Base-by-base conservation (phyloP, 2,329 filamentous ascomycete species). In the Colletotrichum phormii region DNA sequence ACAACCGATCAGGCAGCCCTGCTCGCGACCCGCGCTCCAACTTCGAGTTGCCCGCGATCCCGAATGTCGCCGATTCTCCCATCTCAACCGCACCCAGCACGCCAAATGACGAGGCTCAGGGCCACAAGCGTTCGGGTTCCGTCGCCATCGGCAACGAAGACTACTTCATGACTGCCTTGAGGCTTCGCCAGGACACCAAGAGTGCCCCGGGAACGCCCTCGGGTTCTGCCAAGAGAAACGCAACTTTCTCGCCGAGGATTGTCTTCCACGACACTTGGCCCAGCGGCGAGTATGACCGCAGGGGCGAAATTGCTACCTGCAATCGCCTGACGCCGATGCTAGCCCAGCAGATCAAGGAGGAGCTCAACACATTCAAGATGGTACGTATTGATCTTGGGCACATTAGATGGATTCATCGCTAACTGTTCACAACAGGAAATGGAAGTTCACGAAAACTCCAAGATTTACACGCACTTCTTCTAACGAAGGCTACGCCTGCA, bases 381-480 rank as follows among this genome's bases (percentile, higher is more conserved):
- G 95, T 97, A 86, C 74, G 92, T 84, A 24, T 13, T 31, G 2
- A 31, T 18, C 7, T 37, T 8, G 15, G 26, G 26, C 26, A 49
- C 42, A 49, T 63, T 12, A 15, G 37, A 4, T 29, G 4, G n/a
- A 51, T 35, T 5, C 33, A 29, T 57, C 75, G 76, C 86, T 89
- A 82, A 90, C 77, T 51, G 22, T n/a, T 15, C n/a, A n/a, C n/a
- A 66, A 51, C 75, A 98, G 97, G 97, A 99, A 87, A 99, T 99
- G 97, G 97, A 98, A 87, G 97, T 99, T 79, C 97, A 99, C 83
- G 97, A 98, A 85, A 94, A 93, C 82, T 98, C 97, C 77, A 99
- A 98, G 87, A 95, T 98, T 80, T 98, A 99, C 88, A 99, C 97
- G 78, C 97, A 99, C 89, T 99, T 99, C 90, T 98, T 99, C 89